These are phyloP conservation scores for Xylariaceae sp. DNA, from an alignment of 2,329 filamentous ascomycete genomes.

Conservation along the genomic window DNA sequence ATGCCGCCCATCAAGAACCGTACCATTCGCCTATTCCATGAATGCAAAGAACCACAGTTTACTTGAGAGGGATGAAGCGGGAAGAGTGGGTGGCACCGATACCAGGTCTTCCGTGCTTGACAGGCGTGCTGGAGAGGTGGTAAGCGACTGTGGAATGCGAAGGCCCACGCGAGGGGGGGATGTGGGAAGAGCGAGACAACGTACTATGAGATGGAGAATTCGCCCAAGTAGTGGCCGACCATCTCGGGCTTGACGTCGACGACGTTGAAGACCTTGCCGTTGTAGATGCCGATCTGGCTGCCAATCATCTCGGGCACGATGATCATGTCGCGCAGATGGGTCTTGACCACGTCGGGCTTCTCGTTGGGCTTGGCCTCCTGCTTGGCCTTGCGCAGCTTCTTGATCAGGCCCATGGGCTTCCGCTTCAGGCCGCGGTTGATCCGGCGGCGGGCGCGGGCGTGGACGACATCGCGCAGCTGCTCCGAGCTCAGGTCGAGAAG, in stretches of 20 bases:
- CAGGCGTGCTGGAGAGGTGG: constrained; percentile 69
- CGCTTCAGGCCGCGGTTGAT: constrained; percentile 99
- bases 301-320: constrained; percentile 99
- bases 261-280: constrained; percentile 99
- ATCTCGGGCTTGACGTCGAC: constrained; percentile 99
- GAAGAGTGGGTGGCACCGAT: constrained; percentile 99
- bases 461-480: constrained; percentile 98
- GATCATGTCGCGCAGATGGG: constrained; percentile 99
- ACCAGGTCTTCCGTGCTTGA: constrained; percentile 99
- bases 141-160: constrained; percentile 36
- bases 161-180: neutral
- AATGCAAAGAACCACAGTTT: constrained; percentile 55
- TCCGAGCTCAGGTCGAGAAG: constrained; percentile 98
- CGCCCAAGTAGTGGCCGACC: constrained; percentile 89
- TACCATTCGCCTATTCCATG: constrained; percentile 52
- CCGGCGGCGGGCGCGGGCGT: constrained; percentile 94
- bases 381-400: constrained; percentile 99
- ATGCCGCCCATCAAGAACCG: constrained; percentile 42
- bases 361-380: constrained; percentile 98
- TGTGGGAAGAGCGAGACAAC: constrained; percentile 31
- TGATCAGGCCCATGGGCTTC: constrained; percentile 99
- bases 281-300: constrained; percentile 98
- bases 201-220: constrained; percentile 99
- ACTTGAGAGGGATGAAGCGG: constrained; percentile 99
- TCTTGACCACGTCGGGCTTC: constrained; percentile 99